Evolutionary conservation across 2,329 filamentous ascomycete species (phyloP).

Genomic region (Polytolypa hystricis): DNA sequence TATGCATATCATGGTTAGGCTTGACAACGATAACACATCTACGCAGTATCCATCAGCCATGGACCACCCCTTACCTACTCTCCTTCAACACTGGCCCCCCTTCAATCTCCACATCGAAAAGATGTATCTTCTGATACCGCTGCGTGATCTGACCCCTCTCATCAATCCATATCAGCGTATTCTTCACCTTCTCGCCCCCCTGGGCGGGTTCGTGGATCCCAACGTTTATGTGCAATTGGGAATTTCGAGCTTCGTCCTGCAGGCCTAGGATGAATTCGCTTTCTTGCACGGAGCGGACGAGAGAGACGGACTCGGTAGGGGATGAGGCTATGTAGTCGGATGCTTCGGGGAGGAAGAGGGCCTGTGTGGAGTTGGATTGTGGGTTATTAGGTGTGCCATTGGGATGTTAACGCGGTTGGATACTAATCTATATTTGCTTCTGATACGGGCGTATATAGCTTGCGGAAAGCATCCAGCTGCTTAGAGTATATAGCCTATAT

Average conservation of each 20-base stretch:
- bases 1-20: no score
- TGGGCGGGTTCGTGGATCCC: constrained; percentile 69
- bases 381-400: no score
- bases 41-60: no score
- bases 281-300: constrained; percentile 54
- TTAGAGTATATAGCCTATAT: no score
- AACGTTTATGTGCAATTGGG: constrained; percentile 65
- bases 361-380: constrained; percentile 31
- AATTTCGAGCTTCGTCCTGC: constrained; percentile 51
- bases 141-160: constrained; percentile 47
- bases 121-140: constrained; percentile 77
- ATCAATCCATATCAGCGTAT: constrained; percentile 57
- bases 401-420: no score
- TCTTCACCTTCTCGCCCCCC: constrained; percentile 44
- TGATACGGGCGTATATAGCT: no score
- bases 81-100: constrained; percentile 50
- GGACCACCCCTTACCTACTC: constrained; percentile 44
- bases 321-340: constrained; percentile 73
- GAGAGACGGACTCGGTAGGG: constrained; percentile 54
- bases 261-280: constrained; percentile 70
- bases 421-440: no score
- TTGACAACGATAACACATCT: no score
- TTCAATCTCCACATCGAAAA: constrained; percentile 64
- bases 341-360: constrained; percentile 86
- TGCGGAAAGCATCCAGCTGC: no score